phyloP scores from a whole-genome alignment of 129 eudicot genomes.

The Glebionis coronaria region DNA sequence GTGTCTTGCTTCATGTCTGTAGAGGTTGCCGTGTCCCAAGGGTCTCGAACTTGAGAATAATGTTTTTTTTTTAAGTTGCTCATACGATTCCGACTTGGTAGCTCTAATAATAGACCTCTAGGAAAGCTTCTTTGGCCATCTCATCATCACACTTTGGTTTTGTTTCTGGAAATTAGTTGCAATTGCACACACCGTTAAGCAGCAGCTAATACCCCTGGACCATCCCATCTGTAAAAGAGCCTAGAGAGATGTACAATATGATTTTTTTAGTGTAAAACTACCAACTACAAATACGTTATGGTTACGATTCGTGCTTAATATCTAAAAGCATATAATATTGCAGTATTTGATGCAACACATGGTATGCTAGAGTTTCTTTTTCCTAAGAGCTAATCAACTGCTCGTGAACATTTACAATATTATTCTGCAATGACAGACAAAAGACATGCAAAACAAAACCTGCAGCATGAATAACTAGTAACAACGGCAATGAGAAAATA shows the following conservation, averaged over 20 bases:
- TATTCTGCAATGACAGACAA: neutral
- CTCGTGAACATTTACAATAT: neutral
- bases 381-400: neutral
- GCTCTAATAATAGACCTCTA: neutral
- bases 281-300: neutral
- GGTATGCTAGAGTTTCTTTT: neutral
- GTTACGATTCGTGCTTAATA: neutral
- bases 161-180: neutral
- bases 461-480: neutral
- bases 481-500: neutral
- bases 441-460: neutral
- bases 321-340: neutral
- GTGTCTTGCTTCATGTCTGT: neutral
- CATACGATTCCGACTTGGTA: neutral
- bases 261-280: neutral
- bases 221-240: neutral
- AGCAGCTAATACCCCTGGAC: neutral
- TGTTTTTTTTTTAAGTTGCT: neutral
- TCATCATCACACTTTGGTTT: neutral
- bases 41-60: neutral
- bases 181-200: neutral
- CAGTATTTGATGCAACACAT: neutral
- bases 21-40: neutral
- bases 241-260: no score
- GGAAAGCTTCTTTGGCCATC: neutral